These are phyloP conservation scores for Houttuynia cordata DNA, from an alignment of 164 flowering plant species.

Conservation along the genomic window DNA sequence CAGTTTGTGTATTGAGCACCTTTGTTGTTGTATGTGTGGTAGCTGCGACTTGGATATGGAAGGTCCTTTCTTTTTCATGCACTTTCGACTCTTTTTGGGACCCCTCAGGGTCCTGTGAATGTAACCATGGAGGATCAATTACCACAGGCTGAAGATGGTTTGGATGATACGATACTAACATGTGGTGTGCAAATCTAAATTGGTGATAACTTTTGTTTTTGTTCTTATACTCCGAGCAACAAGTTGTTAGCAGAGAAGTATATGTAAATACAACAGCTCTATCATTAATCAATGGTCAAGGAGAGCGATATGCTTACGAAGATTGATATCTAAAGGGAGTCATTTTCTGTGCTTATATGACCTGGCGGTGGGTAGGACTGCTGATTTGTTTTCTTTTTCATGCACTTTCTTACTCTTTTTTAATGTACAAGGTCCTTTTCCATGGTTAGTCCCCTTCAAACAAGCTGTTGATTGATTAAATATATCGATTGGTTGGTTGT, in stretches of 20 bases:
- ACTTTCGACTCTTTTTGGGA: conserved; percentile 67
- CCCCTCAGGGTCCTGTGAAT: conserved; percentile 47
- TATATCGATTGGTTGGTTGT: too few species aligned
- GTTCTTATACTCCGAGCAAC: background rate
- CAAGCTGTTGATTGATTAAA: too few species aligned
- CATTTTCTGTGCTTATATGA: background rate
- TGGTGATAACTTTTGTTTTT: background rate
- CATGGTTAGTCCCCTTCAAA: too few species aligned
- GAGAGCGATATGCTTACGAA: background rate
- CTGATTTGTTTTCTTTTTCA: background rate
- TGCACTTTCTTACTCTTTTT: too few species aligned
- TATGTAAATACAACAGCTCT: conserved; percentile 2
- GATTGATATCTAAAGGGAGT: background rate
- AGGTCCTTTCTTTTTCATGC: too few species aligned
- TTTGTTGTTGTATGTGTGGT: too few species aligned
- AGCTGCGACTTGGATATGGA: too few species aligned
- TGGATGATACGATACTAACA: conserved; percentile 5
- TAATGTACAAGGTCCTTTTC: too few species aligned
- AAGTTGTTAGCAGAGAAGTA: background rate
- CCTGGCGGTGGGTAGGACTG: background rate
- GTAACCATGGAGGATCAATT: conserved; percentile 10
- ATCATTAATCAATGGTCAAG: too few species aligned
- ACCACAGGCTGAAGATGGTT: conserved; percentile 2
- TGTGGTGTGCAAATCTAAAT: background rate
- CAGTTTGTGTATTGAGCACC: too few species aligned